Evolutionary conservation across 2,329 filamentous ascomycete genomes (phyloP).

Genomic region (Paramyrothecium roridum): DNA sequence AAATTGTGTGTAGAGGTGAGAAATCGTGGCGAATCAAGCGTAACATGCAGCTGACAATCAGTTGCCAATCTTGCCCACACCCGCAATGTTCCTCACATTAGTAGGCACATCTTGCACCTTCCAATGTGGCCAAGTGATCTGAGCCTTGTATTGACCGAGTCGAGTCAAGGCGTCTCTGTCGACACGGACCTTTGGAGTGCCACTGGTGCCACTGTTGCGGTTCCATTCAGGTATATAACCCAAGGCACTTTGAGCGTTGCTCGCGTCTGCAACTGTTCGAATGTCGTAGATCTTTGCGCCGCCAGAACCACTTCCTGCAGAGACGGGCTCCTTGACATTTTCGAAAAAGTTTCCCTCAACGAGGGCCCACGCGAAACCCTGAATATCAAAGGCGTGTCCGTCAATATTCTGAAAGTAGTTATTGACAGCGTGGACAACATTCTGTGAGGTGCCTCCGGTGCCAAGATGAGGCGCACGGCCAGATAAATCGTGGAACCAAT

Average conservation of each 20-base stretch:
- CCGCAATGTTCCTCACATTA: constrained; percentile 17
- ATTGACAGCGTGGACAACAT: background rate
- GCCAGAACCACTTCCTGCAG: constrained; percentile 6
- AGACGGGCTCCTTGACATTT: constrained; percentile 2
- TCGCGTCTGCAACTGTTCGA: constrained; percentile 19
- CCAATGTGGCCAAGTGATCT: constrained; percentile 15
- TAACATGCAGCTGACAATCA: too few relatives aligned
- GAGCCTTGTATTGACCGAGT: constrained; percentile 13
- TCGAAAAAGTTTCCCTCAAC: background rate
- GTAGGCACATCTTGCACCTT: constrained; percentile 13
- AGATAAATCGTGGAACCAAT: background rate
- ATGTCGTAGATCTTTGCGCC: constrained; percentile 20
- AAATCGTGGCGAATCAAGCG: too few relatives aligned
- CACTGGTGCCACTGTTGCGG: constrained; percentile 7
- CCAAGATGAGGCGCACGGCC: background rate
- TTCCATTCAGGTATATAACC: constrained; percentile 22
- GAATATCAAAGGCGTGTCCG: background rate
- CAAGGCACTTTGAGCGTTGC: constrained; percentile 7
- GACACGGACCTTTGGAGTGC: constrained; percentile 8
- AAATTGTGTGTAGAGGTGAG: too few relatives aligned
- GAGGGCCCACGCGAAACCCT: background rate
- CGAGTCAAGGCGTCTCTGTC: constrained; percentile 9
- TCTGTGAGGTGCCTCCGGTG: background rate
- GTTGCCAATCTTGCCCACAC: constrained; percentile 14
- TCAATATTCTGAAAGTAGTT: constrained; percentile 1